Evolutionary conservation across 2,329 filamentous ascomycete genomes (phyloP), one percentile per base, ranked within the genome.

Genomic region (Diaporthe batatas): DNA sequence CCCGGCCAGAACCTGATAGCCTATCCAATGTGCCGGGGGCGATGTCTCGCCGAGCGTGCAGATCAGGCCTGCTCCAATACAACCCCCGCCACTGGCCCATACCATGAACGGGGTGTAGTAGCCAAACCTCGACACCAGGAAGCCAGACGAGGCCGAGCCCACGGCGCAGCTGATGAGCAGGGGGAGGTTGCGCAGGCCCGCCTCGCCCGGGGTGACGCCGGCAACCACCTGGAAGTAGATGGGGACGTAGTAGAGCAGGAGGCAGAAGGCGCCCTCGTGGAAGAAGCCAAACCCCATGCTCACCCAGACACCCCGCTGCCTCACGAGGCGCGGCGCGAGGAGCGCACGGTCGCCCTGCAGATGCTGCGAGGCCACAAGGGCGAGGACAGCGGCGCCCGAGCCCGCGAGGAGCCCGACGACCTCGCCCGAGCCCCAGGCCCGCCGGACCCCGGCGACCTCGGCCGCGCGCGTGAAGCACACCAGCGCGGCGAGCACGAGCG

Each of bases 151-250:
- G 18, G 64, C n/a, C 2, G 49, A 36, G 11, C 39, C 59, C 1
- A 72, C 18, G 8, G 29, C 32, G 39, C 49, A 53, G 36, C 58
- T 53, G 49, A 72, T 55, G 59, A 72, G 49, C 42, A 64, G 42
- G 8, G 70, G 70, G 16, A 72, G 47, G 6, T 67, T 72, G n/a
- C 36, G 36, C 36, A 72, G 51, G 18, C 70, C 70, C 23, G 57
- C 51, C 34, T 49, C 23, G 10, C 10, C 29, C 1, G 70, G 68
- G 8, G 68, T 18, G 21, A 58, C 36, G 18, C 55, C 39, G 18
- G 44, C 42, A 25, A 70, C 53, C 21, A 55, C 68, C 54, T 70
- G 54, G 21, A 70, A 70, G 36, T 58, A 70, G 39, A 70, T 70
- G 11, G 68, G 68, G 3, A 70, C 32, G 42, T 49, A 70, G 29